phyloP scores from a whole-genome alignment of 2,329 filamentous ascomycete species.

The Cladosporium cucumerinum region DNA sequence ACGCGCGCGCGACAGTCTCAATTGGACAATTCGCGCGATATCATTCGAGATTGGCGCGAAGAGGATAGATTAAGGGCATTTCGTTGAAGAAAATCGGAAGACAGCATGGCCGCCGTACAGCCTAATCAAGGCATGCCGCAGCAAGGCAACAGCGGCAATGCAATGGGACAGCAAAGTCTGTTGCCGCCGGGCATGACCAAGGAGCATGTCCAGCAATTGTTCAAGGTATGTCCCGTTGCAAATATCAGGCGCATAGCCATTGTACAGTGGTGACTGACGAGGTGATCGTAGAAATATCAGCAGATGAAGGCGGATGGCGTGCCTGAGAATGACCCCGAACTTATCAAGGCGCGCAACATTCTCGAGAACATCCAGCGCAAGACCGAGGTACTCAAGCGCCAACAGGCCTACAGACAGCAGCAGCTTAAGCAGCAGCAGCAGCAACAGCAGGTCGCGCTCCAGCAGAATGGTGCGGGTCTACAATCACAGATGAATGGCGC shows the following conservation, averaged over 20 bases:
- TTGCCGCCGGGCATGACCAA: constrained; percentile 68
- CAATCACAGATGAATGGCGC: constrained; percentile 47
- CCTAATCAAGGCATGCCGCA: constrained; percentile 20
- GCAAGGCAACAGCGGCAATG: constrained; percentile 41
- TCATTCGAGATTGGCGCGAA: constrained; percentile 3
- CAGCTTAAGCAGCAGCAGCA: constrained; percentile 45
- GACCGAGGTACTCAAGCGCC: constrained; percentile 46
- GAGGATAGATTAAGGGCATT: neutral
- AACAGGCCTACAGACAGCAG: constrained; percentile 42
- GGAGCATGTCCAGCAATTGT: constrained; percentile 74
- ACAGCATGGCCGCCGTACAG: constrained; percentile 21
- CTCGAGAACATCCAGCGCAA: constrained; percentile 63
- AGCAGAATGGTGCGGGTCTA: constrained; percentile 49
- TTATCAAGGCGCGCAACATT: constrained; percentile 74
- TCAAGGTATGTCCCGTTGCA: constrained; percentile 47
- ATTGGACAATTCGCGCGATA: neutral
- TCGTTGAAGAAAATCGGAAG: neutral
- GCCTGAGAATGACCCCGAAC: constrained; percentile 78
- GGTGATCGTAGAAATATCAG: constrained; percentile 70
- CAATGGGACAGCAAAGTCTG: constrained; percentile 16
- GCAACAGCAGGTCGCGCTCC: constrained; percentile 43
- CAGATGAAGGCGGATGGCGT: constrained; percentile 85
- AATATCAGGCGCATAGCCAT: neutral
- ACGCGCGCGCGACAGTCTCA: constrained; percentile 8
- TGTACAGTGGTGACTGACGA: constrained; percentile 17